Evolutionary conservation across 108 stramenopile species (phyloP), one percentile per base, ranked within the genome.

Genomic region (Seminavis robusta): DNA sequence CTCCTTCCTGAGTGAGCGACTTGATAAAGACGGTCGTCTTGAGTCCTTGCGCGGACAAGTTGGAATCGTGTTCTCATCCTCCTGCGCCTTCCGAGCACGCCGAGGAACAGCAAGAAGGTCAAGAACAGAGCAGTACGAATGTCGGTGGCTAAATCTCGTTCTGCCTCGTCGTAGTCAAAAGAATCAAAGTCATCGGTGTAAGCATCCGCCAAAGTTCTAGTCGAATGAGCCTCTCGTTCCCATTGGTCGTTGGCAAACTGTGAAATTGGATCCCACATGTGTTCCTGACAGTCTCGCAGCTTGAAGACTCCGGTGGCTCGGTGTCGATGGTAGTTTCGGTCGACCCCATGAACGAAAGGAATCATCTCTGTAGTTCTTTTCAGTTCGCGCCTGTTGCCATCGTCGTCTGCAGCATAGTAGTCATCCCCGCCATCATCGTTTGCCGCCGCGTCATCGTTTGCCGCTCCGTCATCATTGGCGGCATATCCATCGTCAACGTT

Each of bases 21-120:
- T 16, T 69, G 67, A 65, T 76, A 86, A 3, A 88, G 66, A 53
- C 88, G 86, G 63, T 92, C 91, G 51, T 92, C 91, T 63, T 88
- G 85, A 6, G 84, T 81, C 1, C 90, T 48, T 1, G 86, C 80
- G 36, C 83, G 71, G 1, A 80, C 63, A 11, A 92, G 52, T 34
- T 83, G 76, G 34, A 80, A 88, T 33, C 90, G 67, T 10, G 90
- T 88, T 19, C 84, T 65, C 84, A 92, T 92, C 0, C 90, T 67
- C 20, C 87, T 77, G 9, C 90, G 82, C 7, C 90, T 75, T 29
- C 90, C 90, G 23, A 88, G 52, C 15, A 84, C 53, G 20, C 86
- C 90, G 26, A 92, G 56, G 19, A 92, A 50, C 16, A 88, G 55
- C 13, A 88, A 58, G 46, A 92, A 92, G 48, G 77, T 43, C 15